These are phyloP conservation scores for Zasmidium cellare DNA, from an alignment of 2,329 filamentous ascomycete genomes.

Conservation along the genomic window DNA sequence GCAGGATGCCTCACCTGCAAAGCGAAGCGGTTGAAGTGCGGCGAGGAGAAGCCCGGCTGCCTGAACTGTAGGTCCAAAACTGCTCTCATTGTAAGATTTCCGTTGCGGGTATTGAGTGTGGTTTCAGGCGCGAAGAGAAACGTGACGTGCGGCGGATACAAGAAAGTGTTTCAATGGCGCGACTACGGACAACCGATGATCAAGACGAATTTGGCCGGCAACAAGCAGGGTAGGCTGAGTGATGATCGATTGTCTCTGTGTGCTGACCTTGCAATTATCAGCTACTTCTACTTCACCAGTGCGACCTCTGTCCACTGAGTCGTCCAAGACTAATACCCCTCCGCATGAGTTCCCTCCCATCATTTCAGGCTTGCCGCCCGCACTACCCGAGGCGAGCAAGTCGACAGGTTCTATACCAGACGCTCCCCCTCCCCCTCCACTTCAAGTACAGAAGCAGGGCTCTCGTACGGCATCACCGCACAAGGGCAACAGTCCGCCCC, in stretches of 20 bases:
- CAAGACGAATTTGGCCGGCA: constrained; percentile 42
- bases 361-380: constrained; percentile 1
- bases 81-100: neutral
- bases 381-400: neutral
- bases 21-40: constrained; percentile 71
- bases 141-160: constrained; percentile 69
- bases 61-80: constrained; percentile 13
- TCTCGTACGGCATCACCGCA: neutral
- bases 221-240: constrained; percentile 46
- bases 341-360: constrained; percentile 8
- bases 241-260: neutral
- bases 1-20: constrained; percentile 73
- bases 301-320: constrained; percentile 13
- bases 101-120: neutral
- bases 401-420: neutral
- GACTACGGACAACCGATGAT: constrained; percentile 66
- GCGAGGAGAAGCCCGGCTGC: constrained; percentile 61
- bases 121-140: constrained; percentile 52
- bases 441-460: neutral
- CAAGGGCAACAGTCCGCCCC: neutral
- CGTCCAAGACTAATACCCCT: constrained; percentile 22
- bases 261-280: constrained; percentile 10
- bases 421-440: neutral
- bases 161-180: constrained; percentile 75
- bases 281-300: constrained; percentile 20